phyloP scores from a whole-genome alignment of 2,329 filamentous ascomycete species.

The Fusarium musae region DNA sequence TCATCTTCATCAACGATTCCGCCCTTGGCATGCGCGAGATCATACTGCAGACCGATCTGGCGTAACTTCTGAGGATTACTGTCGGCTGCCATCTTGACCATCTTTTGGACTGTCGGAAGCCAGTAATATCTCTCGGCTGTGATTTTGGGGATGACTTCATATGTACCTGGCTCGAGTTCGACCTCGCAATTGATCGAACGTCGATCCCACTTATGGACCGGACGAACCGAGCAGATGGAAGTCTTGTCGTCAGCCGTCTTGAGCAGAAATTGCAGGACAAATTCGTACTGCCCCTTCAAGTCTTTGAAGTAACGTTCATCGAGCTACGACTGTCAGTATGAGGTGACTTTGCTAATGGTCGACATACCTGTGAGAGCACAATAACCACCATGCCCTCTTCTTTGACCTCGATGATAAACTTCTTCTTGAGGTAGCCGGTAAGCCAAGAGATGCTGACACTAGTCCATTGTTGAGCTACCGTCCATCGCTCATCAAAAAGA shows the following conservation, averaged over 20 bases:
- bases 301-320: constrained; percentile 59
- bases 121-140: constrained; percentile 61
- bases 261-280: constrained; percentile 57
- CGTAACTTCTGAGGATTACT: constrained; percentile 71
- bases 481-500: constrained; percentile 59
- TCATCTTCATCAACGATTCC: constrained; percentile 63
- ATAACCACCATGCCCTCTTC: constrained; percentile 56
- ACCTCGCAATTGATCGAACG: constrained; percentile 78
- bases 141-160: constrained; percentile 76
- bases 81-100: constrained; percentile 61
- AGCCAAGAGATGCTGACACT: constrained; percentile 57
- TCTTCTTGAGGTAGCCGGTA: constrained; percentile 57
- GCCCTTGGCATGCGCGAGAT: constrained; percentile 69
- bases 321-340: constrained; percentile 47
- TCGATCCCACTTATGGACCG: constrained; percentile 55
- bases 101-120: constrained; percentile 65
- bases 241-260: constrained; percentile 33
- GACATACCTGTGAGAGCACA: constrained; percentile 53
- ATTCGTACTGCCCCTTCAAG: constrained; percentile 57
- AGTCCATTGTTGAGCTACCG: constrained; percentile 58
- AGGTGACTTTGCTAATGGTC: background rate
- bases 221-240: constrained; percentile 38
- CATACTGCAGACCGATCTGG: constrained; percentile 68
- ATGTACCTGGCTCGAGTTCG: constrained; percentile 74
- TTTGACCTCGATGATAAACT: constrained; percentile 56